Base-by-base conservation (phyloP, 2,329 filamentous ascomycete genomes). In the Fusarium sp. region DNA sequence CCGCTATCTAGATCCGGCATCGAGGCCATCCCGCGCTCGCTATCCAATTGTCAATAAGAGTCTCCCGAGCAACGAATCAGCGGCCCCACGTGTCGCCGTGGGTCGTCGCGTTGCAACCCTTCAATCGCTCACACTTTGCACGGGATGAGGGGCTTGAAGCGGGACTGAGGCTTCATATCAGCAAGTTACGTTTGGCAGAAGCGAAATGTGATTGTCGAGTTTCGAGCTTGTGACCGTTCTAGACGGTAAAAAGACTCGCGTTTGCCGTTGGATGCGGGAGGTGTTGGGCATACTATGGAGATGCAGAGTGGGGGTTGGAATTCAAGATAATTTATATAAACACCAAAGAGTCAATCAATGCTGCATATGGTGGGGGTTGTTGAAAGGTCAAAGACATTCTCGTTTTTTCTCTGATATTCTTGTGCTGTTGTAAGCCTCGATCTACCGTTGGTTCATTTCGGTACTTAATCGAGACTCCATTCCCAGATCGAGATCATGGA, bases 401-500 rank as follows among this genome's bases (percentile, higher is more conserved):
- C 23, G 35, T 23, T 58, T 62, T 23, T 54, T 74, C 44, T 40
- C 32, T 40, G 12, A 16, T 23, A 50, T 68, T 56, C 53, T 60
- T 65, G 42, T 23, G 35, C 40, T 38, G 30, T 23, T 37, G 21
- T 23, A 53, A 42, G 23, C 28, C 33, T 38, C 54, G 44, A 53
- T 50, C 42, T 30, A 43, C 37, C 35, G n/a, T 11, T 60, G 33
- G 25, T 33, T 44, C 37, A 54, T 63, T 68, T 47, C 59, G 64
- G 18, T 40, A 54, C 53, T 53, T 38, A 60, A 71, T 64, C 67
- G 44, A 64, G 11, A 44, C 52, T 66, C 46, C 46, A 65, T 67
- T 40, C 57, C 33, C 60, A 66, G 59, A 60, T 72, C 75, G 59
- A 49, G 68, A 81, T 65, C 50, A 74, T 83, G 81, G 81, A 82